Evolutionary conservation across 495 filamentous ascomycete genomes (phyloP).

Genomic region (Lichenothelia convexa): DNA sequence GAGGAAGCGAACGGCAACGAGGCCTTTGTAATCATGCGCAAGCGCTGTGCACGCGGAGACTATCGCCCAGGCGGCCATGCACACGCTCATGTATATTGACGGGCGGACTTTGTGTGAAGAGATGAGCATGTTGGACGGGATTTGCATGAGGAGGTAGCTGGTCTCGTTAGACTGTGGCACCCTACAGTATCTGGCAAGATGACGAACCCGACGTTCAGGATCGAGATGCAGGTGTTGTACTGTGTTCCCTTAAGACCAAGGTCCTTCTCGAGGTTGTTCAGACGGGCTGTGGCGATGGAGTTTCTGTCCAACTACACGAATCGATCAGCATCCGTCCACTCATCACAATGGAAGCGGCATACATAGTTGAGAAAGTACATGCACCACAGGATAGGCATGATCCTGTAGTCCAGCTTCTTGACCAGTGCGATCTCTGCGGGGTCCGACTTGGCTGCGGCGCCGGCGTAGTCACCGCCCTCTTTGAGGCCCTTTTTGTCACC

Average conservation of each 20-base stretch:
- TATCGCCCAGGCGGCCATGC: constrained; percentile 11
- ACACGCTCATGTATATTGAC: not conserved
- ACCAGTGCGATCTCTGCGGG: too few relatives aligned
- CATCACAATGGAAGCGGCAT: too few relatives aligned
- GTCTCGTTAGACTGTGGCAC: not conserved
- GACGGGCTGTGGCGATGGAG: too few relatives aligned
- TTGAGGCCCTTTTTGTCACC: too few relatives aligned
- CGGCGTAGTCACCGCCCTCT: too few relatives aligned
- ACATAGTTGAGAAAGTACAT: constrained; percentile 78
- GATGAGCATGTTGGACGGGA: constrained; percentile 4
- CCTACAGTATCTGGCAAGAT: not conserved
- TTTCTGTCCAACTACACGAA: too few relatives aligned
- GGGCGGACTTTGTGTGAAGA: constrained; percentile 10
- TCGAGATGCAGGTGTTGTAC: constrained; percentile 13
- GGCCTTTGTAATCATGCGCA: constrained; percentile 27
- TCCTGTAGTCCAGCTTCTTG: constrained; percentile 43
- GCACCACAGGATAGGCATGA: constrained; percentile 44
- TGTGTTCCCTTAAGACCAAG: constrained; percentile 28
- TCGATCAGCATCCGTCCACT: too few relatives aligned
- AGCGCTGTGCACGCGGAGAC: constrained; percentile 30
- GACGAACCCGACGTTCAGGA: constrained; percentile 20
- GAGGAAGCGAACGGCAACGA: constrained; percentile 31
- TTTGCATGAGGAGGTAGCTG: constrained; percentile 4
- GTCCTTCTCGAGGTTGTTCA: constrained; percentile 28
- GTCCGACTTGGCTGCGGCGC: too few relatives aligned